phyloP scores from a whole-genome alignment of 129 eudicot genomes.

The Scalesia atractyloides region DNA sequence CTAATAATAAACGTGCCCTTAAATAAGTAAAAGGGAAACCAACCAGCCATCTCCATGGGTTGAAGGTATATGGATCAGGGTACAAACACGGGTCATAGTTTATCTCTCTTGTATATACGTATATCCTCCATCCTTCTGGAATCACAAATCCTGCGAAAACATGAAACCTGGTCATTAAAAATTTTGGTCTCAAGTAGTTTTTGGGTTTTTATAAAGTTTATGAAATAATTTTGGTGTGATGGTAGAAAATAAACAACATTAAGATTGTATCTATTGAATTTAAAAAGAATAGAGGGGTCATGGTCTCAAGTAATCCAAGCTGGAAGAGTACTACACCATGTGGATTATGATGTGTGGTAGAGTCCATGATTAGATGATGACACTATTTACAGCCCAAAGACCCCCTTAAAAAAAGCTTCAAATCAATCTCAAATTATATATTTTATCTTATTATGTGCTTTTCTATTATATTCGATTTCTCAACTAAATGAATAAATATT shows the following conservation, averaged over 20 bases:
- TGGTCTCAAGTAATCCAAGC: slow-evolving; percentile 61
- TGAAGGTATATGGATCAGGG: slow-evolving; percentile 57
- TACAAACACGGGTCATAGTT: slow-evolving; percentile 59
- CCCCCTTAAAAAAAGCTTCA: slow-evolving; percentile 27
- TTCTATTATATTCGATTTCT: neutral
- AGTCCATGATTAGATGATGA: slow-evolving; percentile 55
- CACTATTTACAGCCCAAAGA: slow-evolving; percentile 50
- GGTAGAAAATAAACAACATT: neutral
- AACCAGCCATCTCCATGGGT: slow-evolving; percentile 78
- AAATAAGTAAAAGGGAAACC: too few species aligned
- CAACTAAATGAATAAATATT: neutral
- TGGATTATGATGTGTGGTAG: slow-evolving; percentile 78
- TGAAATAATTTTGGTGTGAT: neutral
- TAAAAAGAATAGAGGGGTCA: slow-evolving; percentile 54
- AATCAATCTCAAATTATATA: slow-evolving; percentile 13
- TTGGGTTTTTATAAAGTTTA: neutral
- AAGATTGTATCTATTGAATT: slow-evolving; percentile 38
- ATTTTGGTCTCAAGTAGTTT: neutral
- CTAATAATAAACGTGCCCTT: too few species aligned
- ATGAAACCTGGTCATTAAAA: neutral
- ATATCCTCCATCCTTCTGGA: slow-evolving; percentile 73
- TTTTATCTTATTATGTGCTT: neutral
- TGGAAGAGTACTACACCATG: slow-evolving; percentile 75
- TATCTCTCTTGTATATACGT: slow-evolving; percentile 70
- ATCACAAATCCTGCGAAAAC: slow-evolving; percentile 44